These are phyloP conservation scores for Rhizopus microsporus DNA, from an alignment of 371 early-diverging fungal species.

Conservation along the genomic window DNA sequence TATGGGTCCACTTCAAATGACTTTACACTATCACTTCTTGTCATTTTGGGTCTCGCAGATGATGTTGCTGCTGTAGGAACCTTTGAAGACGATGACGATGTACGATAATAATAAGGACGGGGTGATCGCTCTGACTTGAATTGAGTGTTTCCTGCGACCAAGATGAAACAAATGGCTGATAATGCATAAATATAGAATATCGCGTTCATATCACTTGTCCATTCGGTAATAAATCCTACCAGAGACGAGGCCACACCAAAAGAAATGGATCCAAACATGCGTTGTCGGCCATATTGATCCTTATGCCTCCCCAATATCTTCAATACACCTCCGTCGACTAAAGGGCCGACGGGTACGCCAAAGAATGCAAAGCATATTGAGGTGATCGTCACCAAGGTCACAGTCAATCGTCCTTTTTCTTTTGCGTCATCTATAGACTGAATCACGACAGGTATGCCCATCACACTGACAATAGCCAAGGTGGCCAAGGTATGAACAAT, in stretches of 20 bases:
- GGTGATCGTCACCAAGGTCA: slow-evolving; percentile 44
- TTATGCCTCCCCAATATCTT: slow-evolving; percentile 53
- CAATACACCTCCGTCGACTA: slow-evolving; percentile 55
- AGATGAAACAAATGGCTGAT: slow-evolving; percentile 46
- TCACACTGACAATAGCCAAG: slow-evolving; percentile 53
- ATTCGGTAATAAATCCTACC: slow-evolving; percentile 50
- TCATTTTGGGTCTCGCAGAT: neutral
- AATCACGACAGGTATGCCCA: slow-evolving; percentile 50
- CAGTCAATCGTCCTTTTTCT: slow-evolving; percentile 32
- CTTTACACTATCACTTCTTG: slow-evolving; percentile 15
- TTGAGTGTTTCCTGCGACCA: slow-evolving; percentile 44
- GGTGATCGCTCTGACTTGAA: slow-evolving; percentile 46
- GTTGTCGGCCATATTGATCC: slow-evolving; percentile 54
- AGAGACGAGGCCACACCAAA: slow-evolving; percentile 51
- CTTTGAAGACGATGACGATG: neutral
- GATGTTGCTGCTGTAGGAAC: neutral
- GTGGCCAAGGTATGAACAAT: slow-evolving; percentile 54
- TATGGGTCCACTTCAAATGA: slow-evolving; percentile 38
- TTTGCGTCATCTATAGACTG: slow-evolving; percentile 30
- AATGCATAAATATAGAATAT: slow-evolving; percentile 52
- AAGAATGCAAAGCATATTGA: slow-evolving; percentile 57
- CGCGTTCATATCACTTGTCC: slow-evolving; percentile 52
- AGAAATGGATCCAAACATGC: slow-evolving; percentile 57
- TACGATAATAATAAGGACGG: slow-evolving; percentile 2
- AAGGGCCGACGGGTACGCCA: slow-evolving; percentile 52